These are phyloP conservation scores for Pseudocercospora eumusae DNA, from an alignment of 2,329 filamentous ascomycete genomes.

Conservation along the genomic window DNA sequence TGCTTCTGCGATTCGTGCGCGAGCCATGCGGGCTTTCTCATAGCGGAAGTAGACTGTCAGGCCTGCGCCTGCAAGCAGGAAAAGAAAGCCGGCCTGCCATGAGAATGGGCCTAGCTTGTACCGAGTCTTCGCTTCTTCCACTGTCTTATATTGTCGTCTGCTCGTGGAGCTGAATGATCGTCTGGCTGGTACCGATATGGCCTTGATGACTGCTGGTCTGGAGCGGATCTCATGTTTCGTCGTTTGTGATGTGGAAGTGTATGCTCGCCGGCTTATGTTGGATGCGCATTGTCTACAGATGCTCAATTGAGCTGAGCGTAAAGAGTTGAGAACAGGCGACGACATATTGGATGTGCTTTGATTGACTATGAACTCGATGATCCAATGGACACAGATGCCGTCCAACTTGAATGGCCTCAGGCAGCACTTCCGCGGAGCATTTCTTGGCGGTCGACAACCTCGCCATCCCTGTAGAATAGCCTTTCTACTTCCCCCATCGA, in stretches of 20 bases:
- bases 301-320: conserved; percentile 26
- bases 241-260: conserved; percentile 26
- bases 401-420: not conserved
- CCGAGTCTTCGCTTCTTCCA: conserved; percentile 49
- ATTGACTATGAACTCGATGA: not conserved
- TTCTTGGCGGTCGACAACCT: not conserved
- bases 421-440: not conserved
- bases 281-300: conserved; percentile 32
- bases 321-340: conserved; percentile 13
- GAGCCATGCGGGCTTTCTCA: conserved; percentile 88
- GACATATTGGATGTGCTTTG: conserved; percentile 19
- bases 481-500: not conserved
- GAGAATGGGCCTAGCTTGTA: conserved; percentile 72
- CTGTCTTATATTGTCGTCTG: conserved; percentile 41
- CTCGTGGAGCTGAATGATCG: conserved; percentile 32
- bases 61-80: conserved; percentile 73
- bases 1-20: conserved; percentile 84
- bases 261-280: conserved; percentile 24
- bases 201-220: conserved; percentile 22
- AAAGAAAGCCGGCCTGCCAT: conserved; percentile 83
- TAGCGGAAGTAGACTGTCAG: conserved; percentile 89
- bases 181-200: not conserved
- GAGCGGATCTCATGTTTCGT: conserved; percentile 34
- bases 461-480: not conserved
- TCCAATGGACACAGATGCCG: not conserved